Conservation (phyloP, 768 basidiomycete genomes). For the Termitomyces sp. region DNA sequence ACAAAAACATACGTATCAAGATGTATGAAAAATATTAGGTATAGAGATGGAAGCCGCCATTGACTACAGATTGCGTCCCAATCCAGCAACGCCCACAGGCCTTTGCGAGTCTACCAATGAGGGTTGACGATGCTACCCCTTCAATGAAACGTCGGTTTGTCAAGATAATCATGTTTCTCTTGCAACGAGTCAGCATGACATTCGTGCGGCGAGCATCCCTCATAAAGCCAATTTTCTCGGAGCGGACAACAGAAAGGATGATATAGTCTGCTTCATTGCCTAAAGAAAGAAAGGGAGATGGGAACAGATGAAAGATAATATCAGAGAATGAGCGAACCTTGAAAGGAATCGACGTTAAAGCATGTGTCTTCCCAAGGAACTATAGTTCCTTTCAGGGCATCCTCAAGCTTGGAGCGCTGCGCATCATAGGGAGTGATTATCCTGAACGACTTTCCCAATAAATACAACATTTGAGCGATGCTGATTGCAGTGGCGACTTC, state of each 20-base stretch:
- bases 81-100: conserved; percentile 16
- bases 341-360: conserved; percentile 79
- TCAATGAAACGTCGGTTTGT: conserved; percentile 51
- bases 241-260: conserved; percentile 67
- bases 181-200: conserved; percentile 74
- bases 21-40: not conserved
- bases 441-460: conserved; percentile 36
- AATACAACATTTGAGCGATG: conserved; percentile 28
- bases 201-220: conserved; percentile 56
- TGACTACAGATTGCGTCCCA: conserved; percentile 1
- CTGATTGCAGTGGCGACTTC: conserved; percentile 46
- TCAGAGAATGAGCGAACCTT: conserved; percentile 41
- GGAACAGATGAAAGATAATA: not conserved
- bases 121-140: conserved; percentile 24
- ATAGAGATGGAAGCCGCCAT: conserved; percentile 7
- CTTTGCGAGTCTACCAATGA: conserved; percentile 29
- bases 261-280: conserved; percentile 76
- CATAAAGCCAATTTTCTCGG: conserved; percentile 61
- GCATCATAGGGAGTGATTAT: conserved; percentile 78
- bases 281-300: conserved; percentile 19
- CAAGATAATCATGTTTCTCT: conserved; percentile 63
- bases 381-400: conserved; percentile 36
- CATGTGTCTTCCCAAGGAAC: conserved; percentile 57
- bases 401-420: conserved; percentile 54
- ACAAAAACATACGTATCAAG: not conserved